Conservation (phyloP, 2,329 filamentous ascomycete species). For the Verticillium zaregamsianum region DNA sequence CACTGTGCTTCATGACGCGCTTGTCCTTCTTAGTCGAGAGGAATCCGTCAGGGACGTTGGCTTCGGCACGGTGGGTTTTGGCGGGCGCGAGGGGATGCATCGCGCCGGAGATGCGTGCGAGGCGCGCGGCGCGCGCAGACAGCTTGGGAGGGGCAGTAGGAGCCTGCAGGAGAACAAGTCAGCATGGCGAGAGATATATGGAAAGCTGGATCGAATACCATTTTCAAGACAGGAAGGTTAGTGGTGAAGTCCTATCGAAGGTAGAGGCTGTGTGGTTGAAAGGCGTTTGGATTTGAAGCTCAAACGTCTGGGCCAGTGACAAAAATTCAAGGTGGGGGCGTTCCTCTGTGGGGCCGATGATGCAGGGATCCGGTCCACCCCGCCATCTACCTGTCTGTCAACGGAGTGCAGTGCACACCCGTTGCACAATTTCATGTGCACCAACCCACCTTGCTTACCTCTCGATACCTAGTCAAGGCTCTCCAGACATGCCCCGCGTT, state of each 20-base stretch:
- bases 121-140: slow-evolving; percentile 53
- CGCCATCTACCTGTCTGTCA: neutral
- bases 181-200: neutral
- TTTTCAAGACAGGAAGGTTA: neutral
- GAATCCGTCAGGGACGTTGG: slow-evolving; percentile 54
- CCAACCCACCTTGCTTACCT: too few species aligned
- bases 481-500: neutral
- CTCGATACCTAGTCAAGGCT: neutral
- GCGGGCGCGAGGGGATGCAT: slow-evolving; percentile 46
- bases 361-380: neutral
- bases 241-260: neutral
- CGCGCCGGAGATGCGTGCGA: slow-evolving; percentile 43
- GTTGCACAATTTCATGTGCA: too few species aligned
- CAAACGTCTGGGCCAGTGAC: neutral
- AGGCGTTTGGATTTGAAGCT: neutral
- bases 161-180: slow-evolving; percentile 7
- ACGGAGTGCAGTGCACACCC: too few species aligned
- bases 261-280: neutral
- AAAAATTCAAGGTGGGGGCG: slow-evolving; percentile 3
- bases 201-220: neutral
- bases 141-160: slow-evolving; percentile 44
- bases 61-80: slow-evolving; percentile 47
- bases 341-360: neutral
- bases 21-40: slow-evolving; percentile 77
- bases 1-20: slow-evolving; percentile 73